A percentile compares a stretch with the other conserved stretches of the same genome.
phyloP scores from a whole-genome alignment of 176 grass and related monocot species.

The Raddia distichophylla region DNA sequence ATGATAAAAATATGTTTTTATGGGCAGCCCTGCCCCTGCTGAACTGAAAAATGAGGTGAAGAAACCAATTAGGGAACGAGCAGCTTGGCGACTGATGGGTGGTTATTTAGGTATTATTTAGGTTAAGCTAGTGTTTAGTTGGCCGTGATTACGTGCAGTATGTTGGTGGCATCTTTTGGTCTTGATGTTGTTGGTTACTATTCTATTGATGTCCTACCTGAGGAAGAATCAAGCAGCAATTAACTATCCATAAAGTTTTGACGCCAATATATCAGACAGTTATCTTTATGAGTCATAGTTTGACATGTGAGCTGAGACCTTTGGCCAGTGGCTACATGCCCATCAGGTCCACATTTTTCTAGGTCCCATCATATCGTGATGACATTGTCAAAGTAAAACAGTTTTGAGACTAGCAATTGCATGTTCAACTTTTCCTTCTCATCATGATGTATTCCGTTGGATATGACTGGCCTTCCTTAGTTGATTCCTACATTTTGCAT shows the following conservation, averaged over 20 bases:
- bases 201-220: constrained; percentile 21
- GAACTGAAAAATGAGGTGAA: constrained; percentile 2
- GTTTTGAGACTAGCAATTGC: neutral
- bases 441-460: neutral
- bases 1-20: neutral
- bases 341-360: neutral
- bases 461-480: constrained; percentile 7
- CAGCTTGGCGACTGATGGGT: constrained; percentile 16
- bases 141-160: neutral
- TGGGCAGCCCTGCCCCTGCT: neutral
- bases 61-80: neutral
- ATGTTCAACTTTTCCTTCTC: constrained; percentile 7
- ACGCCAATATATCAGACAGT: neutral
- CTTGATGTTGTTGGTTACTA: constrained; percentile 25
- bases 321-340: neutral
- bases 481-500: neutral
- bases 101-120: constrained; percentile 5
- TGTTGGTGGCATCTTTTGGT: constrained; percentile 20
- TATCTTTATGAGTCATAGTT: constrained; percentile 23
- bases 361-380: neutral
- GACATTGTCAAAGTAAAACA: constrained; percentile 20
- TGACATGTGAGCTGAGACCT: constrained; percentile 10
- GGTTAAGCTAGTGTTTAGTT: constrained; percentile 32
- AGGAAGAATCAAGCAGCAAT: constrained; percentile 24
- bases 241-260: constrained; percentile 10